Base-by-base conservation (phyloP, 306 rosid genomes). In the Quercus suber region DNA sequence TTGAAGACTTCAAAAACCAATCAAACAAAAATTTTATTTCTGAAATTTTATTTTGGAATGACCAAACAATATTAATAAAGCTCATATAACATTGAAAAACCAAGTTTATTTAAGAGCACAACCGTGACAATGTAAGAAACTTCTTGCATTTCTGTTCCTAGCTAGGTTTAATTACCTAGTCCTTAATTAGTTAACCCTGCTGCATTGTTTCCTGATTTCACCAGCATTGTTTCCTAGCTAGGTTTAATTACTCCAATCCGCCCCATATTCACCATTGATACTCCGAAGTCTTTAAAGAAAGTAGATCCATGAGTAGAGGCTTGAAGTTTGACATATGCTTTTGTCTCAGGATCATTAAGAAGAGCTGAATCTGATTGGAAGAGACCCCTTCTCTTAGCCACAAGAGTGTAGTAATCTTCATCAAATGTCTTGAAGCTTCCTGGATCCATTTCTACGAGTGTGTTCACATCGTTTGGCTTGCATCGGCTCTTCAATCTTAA, bases 201-300 rank as follows among this genome's bases (percentile, higher is more conserved):
- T 52, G 70, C 86, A 82, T 17, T 45, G 71, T 52, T 85, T 85
- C 61, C 88, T 82, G 76, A 85, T 69, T 53, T 85, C 84, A 14
- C 86, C 86, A 9, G 59, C 41, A 2, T n/a, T n/a, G n/a, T n/a
- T n/a, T n/a, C n/a, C n/a, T n/a, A n/a, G n/a, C n/a, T n/a, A n/a
- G n/a, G n/a, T n/a, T n/a, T n/a, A n/a, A n/a, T n/a, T n/a, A n/a
- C 86, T 63, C 63, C 81, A 30, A 82, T 67, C 86, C 83, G 79
- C 18, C 86, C 88, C 88, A 85, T 78, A 4, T 82, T 82, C 55
- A 85, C 84, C 84, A 85, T 85, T 55, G 86, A 85, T 52, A 76
- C 84, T 4, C 86, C 86, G 8, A 85, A 85, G 71, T 85, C 84
- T 28, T 82, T 67, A 53, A 81, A 85, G 88, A 85, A 85, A 28